Conservation (phyloP, 169 alveolate genomes). For the Plasmodium ovale region DNA sequence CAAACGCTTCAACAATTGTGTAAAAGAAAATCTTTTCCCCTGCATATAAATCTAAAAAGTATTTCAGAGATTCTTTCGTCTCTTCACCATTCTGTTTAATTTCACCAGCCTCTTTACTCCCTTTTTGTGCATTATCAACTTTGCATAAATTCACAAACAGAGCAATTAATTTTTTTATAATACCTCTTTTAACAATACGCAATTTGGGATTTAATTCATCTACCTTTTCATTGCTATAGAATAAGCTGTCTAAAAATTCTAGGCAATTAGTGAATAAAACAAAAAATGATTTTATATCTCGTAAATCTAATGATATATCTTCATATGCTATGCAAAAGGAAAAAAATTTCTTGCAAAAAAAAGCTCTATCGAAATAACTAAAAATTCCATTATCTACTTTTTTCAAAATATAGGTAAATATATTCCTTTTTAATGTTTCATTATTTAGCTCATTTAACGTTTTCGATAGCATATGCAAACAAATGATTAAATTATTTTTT, state of each 20-base stretch:
- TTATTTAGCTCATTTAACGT: slow-evolving; percentile 12
- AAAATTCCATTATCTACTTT: slow-evolving; percentile 5
- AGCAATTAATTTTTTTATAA: slow-evolving; percentile 14
- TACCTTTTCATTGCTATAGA: slow-evolving; percentile 59
- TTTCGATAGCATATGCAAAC: slow-evolving; percentile 21
- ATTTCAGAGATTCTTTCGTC: no score
- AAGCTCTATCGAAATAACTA: slow-evolving; percentile 54
- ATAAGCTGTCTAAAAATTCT: slow-evolving; percentile 34
- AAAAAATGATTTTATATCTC: slow-evolving; percentile 7
- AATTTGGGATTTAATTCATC: slow-evolving; percentile 17
- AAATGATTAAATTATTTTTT: slow-evolving; percentile 40
- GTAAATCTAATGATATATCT: slow-evolving; percentile 17
- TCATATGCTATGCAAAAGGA: slow-evolving; percentile 24
- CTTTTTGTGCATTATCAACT: neutral
- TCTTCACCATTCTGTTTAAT: neutral
- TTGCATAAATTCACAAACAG: neutral
- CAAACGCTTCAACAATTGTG: slow-evolving; percentile 48
- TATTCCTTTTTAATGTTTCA: slow-evolving; percentile 17
- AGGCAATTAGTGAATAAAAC: slow-evolving; percentile 41
- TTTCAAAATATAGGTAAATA: slow-evolving; percentile 65
- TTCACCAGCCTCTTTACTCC: neutral
- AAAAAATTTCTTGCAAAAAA: slow-evolving; percentile 48
- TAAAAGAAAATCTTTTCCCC: slow-evolving; percentile 5
- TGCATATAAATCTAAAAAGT: no score
- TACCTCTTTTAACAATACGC: slow-evolving; percentile 40